These are phyloP conservation scores for Letharia columbiana DNA, from an alignment of 495 filamentous ascomycete genomes.

Conservation along the genomic window DNA sequence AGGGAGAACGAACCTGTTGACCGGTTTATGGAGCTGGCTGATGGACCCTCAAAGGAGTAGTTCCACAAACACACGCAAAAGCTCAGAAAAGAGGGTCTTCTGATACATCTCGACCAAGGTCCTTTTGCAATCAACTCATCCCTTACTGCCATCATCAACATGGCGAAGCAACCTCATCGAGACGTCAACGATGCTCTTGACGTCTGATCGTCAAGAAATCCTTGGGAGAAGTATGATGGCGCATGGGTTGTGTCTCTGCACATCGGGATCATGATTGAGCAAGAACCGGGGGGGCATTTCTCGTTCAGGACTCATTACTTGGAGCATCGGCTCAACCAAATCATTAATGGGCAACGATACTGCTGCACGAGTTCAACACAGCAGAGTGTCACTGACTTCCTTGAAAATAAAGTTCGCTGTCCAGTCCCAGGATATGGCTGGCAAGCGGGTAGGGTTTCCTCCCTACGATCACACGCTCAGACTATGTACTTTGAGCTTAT, in stretches of 20 bases:
- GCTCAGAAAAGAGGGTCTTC: not conserved
- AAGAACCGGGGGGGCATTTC: not conserved
- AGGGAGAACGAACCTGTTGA: not conserved
- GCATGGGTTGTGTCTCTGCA: not conserved
- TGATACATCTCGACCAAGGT: conserved; percentile 6
- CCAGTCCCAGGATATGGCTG: not conserved
- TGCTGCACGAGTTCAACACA: not conserved
- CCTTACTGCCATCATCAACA: not conserved
- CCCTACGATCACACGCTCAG: not conserved
- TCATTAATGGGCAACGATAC: conserved; percentile 1
- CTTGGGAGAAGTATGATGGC: conserved; percentile 4
- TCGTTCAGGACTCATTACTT: not conserved
- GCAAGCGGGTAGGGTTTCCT: not conserved
- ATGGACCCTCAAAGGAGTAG: not conserved
- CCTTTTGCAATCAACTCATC: not conserved
- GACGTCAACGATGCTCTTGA: not conserved
- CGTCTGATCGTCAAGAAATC: not conserved
- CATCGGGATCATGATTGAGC: not conserved
- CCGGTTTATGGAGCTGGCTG: not conserved
- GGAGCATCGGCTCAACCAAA: not conserved
- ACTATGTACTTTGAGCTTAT: not conserved
- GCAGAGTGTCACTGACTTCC: not conserved
- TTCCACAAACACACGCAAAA: not conserved
- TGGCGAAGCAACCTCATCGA: conserved; percentile 1
- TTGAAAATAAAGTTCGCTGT: not conserved